Percentiles rank a stretch among this genome's conserved stretches.
These are phyloP conservation scores for Kodamaea fungicola DNA, from an alignment of 1,139 yeast genomes.

Conservation along the genomic window DNA sequence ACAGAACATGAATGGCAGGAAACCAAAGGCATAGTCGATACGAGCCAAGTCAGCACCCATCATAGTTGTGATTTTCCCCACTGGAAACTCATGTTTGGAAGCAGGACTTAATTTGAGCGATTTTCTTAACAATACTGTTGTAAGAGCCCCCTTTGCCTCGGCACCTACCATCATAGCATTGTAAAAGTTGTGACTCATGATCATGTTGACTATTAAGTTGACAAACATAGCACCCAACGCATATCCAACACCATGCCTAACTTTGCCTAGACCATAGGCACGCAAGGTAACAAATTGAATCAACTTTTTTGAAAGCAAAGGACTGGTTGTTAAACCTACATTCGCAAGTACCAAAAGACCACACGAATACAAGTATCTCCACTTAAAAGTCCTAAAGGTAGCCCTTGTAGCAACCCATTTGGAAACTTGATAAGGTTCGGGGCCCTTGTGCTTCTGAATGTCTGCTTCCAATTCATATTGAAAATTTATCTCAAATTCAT, in stretches of 20 bases:
- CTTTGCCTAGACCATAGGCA: constrained; percentile 17
- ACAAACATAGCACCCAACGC: constrained; percentile 22
- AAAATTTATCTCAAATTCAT: constrained; percentile 23
- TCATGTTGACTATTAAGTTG: constrained; percentile 33
- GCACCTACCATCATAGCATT: constrained; percentile 47
- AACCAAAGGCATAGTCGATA: constrained; percentile 70
- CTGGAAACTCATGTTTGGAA: constrained; percentile 25
- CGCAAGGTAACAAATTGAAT: constrained; percentile 37
- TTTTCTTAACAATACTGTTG: constrained; percentile 30
- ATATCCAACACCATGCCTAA: constrained; percentile 33
- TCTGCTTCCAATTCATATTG: constrained; percentile 18
- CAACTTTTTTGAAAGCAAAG: constrained; percentile 38
- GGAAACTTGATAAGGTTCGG: constrained; percentile 7
- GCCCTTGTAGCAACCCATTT: constrained; percentile 16
- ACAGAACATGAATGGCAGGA: constrained; percentile 61
- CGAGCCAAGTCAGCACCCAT: constrained; percentile 81
- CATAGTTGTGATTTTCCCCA: constrained; percentile 42
- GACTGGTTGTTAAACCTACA: constrained; percentile 17
- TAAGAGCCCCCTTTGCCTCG: constrained; percentile 30
- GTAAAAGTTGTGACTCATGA: constrained; percentile 60
- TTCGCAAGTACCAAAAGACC: constrained; percentile 16
- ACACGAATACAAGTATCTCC: constrained; percentile 21
- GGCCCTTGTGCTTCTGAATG: constrained; percentile 20
- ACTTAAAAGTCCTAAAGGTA: constrained; percentile 25
- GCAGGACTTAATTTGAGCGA: constrained; percentile 26